Evolutionary conservation across 768 basidiomycete genomes (phyloP).

Genomic region (Agaricus subrufescens): DNA sequence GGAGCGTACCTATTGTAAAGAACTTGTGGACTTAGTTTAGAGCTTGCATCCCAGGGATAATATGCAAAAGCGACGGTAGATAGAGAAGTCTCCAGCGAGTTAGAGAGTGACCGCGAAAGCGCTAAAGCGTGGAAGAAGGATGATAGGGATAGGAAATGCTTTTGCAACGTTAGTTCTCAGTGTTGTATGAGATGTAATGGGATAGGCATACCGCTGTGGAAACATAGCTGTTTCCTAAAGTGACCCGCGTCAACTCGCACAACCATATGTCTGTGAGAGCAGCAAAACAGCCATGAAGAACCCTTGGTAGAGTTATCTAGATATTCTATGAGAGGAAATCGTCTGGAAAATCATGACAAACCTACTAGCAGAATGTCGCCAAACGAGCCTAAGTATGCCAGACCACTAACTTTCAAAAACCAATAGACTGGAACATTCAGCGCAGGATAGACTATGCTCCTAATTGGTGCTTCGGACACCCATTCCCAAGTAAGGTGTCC

Average conservation of each 20-base stretch:
- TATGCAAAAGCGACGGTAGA: conserved; percentile 70
- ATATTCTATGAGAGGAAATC: conserved; percentile 1
- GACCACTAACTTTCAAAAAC: conserved; percentile 48
- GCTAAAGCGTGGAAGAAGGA: conserved; percentile 87
- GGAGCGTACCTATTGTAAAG: conserved; percentile 33
- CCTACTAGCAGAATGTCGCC: conserved; percentile 61
- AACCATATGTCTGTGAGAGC: conserved; percentile 78
- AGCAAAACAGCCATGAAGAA: conserved; percentile 74
- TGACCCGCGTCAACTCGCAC: conserved; percentile 50
- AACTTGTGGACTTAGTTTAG: conserved; percentile 28
- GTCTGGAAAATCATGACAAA: conserved; percentile 13
- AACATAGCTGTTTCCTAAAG: conserved; percentile 55
- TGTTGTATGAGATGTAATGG: no score
- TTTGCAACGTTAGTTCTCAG: background rate
- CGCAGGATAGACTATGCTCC: conserved; percentile 78
- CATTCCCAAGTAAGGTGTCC: conserved; percentile 97
- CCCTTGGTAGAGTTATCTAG: conserved; percentile 70
- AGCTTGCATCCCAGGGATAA: conserved; percentile 67
- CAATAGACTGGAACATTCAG: conserved; percentile 79
- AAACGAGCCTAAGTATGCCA: conserved; percentile 38
- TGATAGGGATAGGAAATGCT: conserved; percentile 78
- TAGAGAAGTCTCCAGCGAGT: conserved; percentile 87
- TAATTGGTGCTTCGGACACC: conserved; percentile 62
- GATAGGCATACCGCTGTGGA: conserved; percentile 54
- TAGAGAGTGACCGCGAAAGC: conserved; percentile 85